A percentile compares a stretch with the other conserved stretches of the same genome.
phyloP scores from a whole-genome alignment of 228 moss, liverwort and hornwort genomes.

The Sphagnum magellanicum region DNA sequence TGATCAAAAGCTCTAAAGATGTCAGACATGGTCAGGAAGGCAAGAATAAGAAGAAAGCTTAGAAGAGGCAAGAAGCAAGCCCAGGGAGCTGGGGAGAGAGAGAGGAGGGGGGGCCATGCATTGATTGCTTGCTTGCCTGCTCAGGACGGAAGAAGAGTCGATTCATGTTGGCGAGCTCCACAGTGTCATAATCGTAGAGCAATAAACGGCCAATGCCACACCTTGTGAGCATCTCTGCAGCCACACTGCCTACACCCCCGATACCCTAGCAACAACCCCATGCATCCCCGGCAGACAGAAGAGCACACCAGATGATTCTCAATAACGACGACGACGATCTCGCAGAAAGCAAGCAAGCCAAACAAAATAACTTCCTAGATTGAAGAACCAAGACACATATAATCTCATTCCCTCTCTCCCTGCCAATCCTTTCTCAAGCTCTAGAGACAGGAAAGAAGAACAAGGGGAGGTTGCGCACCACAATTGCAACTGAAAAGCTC shows the following conservation, averaged over 20 bases:
- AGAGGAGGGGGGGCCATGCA: background rate
- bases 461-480: conserved; percentile 33
- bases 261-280: conserved; percentile 55
- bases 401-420: too few species aligned
- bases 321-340: background rate
- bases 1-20: too few species aligned
- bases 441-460: background rate
- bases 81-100: too few species aligned
- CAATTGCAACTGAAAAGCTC: conserved; percentile 85
- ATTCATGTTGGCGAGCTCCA: conserved; percentile 99
- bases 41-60: too few species aligned
- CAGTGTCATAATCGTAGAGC: conserved; percentile 95
- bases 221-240: conserved; percentile 98
- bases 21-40: too few species aligned
- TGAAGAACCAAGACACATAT: too few species aligned
- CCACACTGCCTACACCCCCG: conserved; percentile 96
- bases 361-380: too few species aligned
- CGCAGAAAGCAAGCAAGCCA: background rate
- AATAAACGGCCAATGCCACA: conserved; percentile 95
- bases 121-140: conserved; percentile 35
- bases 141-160: conserved; percentile 97
- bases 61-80: too few species aligned
- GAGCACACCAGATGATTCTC: background rate
- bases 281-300: background rate
- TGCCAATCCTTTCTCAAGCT: too few species aligned